Conservation (phyloP, 345 rosid genomes). For the Zanthoxylum bungeanum region DNA sequence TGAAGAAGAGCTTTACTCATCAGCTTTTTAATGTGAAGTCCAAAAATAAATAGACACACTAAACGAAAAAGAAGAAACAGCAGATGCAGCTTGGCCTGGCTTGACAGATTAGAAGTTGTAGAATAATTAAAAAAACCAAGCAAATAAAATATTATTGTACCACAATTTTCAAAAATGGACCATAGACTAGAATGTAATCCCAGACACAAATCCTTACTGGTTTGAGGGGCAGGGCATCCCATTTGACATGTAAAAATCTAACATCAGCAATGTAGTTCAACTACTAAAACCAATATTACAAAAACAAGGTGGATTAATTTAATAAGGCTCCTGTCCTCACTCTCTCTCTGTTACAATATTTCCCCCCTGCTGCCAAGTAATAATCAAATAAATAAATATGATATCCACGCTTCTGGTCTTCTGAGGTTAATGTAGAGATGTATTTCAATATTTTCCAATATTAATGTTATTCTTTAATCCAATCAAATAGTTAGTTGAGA, state of each 20-base stretch:
- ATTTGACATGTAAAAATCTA: neutral
- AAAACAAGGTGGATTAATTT: neutral
- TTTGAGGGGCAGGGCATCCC: neutral
- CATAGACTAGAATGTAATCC: neutral
- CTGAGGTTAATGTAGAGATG: neutral
- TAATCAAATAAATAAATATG: neutral
- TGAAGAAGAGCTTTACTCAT: conserved; percentile 31
- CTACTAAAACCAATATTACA: neutral
- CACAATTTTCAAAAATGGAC: neutral
- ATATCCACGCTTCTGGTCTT: neutral
- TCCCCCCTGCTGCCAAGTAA: neutral
- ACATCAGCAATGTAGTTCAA: neutral
- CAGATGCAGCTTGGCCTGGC: neutral
- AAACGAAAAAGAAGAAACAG: neutral
- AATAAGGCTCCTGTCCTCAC: neutral
- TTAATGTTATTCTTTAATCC: neutral
- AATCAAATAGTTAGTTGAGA: neutral
- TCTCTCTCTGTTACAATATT: neutral
- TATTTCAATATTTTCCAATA: neutral
- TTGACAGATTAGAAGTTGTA: neutral
- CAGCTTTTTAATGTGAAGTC: conserved; percentile 5
- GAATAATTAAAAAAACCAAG: neutral
- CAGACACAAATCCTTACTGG: neutral
- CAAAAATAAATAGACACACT: no score
- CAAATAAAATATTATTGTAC: neutral